Conservation (phyloP, 1,284 basidiomycete genomes). For the Psilocybe mexicana region DNA sequence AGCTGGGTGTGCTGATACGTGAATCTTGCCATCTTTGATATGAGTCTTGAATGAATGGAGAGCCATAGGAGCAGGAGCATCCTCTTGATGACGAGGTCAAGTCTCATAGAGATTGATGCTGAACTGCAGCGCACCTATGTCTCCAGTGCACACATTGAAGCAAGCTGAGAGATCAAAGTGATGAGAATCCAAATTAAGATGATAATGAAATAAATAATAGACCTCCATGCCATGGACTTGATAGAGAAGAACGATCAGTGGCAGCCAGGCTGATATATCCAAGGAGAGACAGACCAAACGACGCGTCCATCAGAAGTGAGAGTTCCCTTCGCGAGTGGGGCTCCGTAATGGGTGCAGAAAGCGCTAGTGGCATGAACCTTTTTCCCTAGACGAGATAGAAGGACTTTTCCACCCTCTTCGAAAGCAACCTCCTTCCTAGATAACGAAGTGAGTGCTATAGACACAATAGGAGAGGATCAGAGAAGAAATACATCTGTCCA, state of each 20-base stretch:
- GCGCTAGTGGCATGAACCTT: constrained; percentile 80
- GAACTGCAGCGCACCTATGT: constrained; percentile 54
- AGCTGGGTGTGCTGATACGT: constrained; percentile 74
- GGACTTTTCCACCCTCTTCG: constrained; percentile 70
- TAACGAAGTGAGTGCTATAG: not conserved
- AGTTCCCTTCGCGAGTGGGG: constrained; percentile 82
- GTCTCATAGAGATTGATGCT: not conserved
- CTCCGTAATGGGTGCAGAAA: constrained; percentile 90
- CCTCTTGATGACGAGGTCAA: constrained; percentile 52
- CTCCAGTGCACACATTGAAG: constrained; percentile 82
- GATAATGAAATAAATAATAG: not conserved
- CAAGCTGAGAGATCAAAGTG: constrained; percentile 55
- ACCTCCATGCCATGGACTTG: constrained; percentile 90
- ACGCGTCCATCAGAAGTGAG: constrained; percentile 79
- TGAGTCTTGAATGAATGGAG: constrained; percentile 80
- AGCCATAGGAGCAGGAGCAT: constrained; percentile 87
- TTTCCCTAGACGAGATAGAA: constrained; percentile 78
- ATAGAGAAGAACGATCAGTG: not conserved
- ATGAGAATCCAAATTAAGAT: not conserved
- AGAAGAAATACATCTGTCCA: constrained; percentile 67
- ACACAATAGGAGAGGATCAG: not conserved
- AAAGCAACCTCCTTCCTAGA: constrained; percentile 82
- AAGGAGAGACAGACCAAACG: constrained; percentile 57
- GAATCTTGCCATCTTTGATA: constrained; percentile 74
- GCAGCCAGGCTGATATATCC: not conserved